Conservation (phyloP, 208 protist genomes). For the Phytomonas francai region DNA sequence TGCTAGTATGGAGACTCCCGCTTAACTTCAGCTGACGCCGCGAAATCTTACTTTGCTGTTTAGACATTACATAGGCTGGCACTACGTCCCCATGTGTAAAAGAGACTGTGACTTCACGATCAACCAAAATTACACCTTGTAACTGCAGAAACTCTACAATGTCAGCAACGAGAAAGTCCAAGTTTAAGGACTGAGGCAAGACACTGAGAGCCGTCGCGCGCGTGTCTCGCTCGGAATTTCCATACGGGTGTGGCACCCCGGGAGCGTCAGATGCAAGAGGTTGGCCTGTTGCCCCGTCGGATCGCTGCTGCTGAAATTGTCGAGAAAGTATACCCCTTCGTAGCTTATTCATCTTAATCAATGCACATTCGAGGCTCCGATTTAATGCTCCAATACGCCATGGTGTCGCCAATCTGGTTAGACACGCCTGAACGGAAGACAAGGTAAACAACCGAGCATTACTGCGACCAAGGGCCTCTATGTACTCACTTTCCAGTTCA, state of each 20-base stretch:
- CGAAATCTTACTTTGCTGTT: background rate
- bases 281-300: background rate
- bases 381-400: constrained; percentile 59
- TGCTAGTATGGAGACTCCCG: background rate
- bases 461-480: constrained; percentile 31
- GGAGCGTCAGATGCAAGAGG: background rate
- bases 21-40: background rate
- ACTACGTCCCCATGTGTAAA: constrained; percentile 65
- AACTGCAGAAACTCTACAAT: constrained; percentile 68
- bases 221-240: background rate
- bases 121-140: constrained; percentile 35
- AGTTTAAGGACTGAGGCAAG: background rate
- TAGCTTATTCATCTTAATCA: constrained; percentile 21
- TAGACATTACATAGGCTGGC: constrained; percentile 4
- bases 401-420: constrained; percentile 37
- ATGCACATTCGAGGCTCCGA: constrained; percentile 38
- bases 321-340: constrained; percentile 20
- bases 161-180: constrained; percentile 50
- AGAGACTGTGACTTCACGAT: constrained; percentile 39
- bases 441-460: constrained; percentile 55
- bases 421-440: constrained; percentile 24
- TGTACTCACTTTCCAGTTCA: constrained; percentile 39
- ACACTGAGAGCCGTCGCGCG: background rate
- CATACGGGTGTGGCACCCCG: background rate
- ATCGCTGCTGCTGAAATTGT: constrained; percentile 13